Base-by-base conservation (phyloP, 192 early-diverging fungal species). In the Coemansia sp. region DNA sequence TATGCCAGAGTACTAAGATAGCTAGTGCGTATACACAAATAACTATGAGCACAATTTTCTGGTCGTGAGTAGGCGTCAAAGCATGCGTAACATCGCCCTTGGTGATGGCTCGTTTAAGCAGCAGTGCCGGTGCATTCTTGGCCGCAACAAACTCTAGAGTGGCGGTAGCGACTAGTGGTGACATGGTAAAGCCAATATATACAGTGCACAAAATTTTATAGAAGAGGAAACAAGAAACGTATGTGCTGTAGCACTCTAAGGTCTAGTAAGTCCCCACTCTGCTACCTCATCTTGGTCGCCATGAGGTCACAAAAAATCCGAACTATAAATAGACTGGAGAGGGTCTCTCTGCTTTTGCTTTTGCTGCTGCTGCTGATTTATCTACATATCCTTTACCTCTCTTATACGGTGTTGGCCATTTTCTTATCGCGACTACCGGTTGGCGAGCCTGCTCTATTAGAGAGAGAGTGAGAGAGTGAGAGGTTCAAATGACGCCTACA, bases 1-100 rank as follows among this genome's bases (percentile, higher is more conserved):
- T 86, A 64, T 93, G 88, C 96, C 96, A 97, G 7, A 97, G 78
- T 4, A 92, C 74, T 2, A 93, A 69, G 39, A 93, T 92, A 11
- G 81, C 90, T 0, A 87, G 70, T 19, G 79, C 77, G 59, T 93
- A 93, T 27, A 77, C 90, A 64, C 87, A 89, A 59, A 91, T 90
- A 67, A 85, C 77, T 34, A 73, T 73, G 3, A 82, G 67, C 2
- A 70, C 44, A 5, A 64, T 74, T 27, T 76, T 57, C 63, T 75
- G 84, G 34, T 83, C 75, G 45, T 80, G 62, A 15, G 76, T 85
- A 8, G 76, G 78, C 25, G 78, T 80, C 61, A 80, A 67, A 15
- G 69, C 66, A 23, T 75, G 69, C 4, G n/a, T 42, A 23, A 80
- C 66, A n/a, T 80, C 66, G 57, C 72, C 70, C 17, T 68, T 67